Evolutionary conservation across 176 grass and related monocot genomes (phyloP).

Genomic region (Cenchrus purpureus): DNA sequence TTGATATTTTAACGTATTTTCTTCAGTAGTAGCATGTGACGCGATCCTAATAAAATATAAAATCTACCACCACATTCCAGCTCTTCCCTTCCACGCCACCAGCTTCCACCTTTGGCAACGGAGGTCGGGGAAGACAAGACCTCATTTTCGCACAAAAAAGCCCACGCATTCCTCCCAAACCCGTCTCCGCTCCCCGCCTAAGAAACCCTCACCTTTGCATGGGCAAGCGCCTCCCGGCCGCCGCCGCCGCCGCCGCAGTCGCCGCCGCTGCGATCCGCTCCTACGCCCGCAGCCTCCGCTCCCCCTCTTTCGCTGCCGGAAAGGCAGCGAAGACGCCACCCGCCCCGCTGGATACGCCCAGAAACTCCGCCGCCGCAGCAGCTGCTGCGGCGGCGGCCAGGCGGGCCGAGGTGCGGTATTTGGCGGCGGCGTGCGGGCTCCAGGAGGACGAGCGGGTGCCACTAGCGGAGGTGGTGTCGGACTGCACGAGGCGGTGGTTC

Average conservation of each 20-base stretch:
- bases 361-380: constrained; percentile 39
- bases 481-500: constrained; percentile 92
- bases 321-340: constrained; percentile 34
- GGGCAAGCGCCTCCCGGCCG: constrained; percentile 57
- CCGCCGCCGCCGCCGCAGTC: constrained; percentile 31
- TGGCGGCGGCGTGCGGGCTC: constrained; percentile 50
- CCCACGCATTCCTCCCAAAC: constrained; percentile 19
- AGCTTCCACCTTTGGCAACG: constrained; percentile 40
- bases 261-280: constrained; percentile 53
- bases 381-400: constrained; percentile 31
- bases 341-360: constrained; percentile 55
- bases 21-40: no score
- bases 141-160: constrained; percentile 38
- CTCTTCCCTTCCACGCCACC: constrained; percentile 37
- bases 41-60: background rate
- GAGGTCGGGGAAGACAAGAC: constrained; percentile 36
- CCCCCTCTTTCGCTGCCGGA: background rate
- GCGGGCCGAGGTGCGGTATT: constrained; percentile 40
- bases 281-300: constrained; percentile 27
- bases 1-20: no score
- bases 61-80: background rate
- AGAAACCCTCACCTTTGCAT: constrained; percentile 53
- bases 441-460: constrained; percentile 58
- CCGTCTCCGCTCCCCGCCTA: background rate
- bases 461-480: constrained; percentile 68